A percentile compares a stretch with the other conserved stretches of the same genome.
phyloP scores from a whole-genome alignment of 129 eudicot genomes.

The Mikania micrantha region DNA sequence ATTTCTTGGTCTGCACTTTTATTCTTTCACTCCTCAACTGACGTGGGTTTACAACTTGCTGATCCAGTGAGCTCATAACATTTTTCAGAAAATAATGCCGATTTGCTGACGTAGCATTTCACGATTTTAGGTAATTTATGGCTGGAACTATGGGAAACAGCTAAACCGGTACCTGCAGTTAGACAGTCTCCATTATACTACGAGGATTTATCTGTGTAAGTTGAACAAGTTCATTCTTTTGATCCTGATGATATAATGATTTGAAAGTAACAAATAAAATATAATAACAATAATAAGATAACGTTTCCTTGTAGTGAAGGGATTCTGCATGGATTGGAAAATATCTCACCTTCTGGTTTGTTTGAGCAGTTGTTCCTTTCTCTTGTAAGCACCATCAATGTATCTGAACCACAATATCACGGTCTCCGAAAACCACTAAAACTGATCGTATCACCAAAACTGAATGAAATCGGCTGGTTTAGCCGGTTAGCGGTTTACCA shows the following conservation, averaged over 20 bases:
- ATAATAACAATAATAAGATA: neutral
- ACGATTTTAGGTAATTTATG: constrained; percentile 77
- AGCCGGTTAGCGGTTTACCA: too few species aligned
- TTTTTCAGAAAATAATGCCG: neutral
- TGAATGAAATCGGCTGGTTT: too few species aligned
- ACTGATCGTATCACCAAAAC: too few species aligned
- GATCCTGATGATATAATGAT: neutral
- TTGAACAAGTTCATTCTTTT: neutral
- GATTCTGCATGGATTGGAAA: constrained; percentile 58
- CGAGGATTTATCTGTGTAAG: constrained; percentile 98
- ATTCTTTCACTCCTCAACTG: neutral
- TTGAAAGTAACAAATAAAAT: neutral
- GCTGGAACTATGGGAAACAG: constrained; percentile 86
- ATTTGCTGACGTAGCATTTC: neutral
- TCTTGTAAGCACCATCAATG: constrained; percentile 49
- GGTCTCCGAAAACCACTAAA: too few species aligned
- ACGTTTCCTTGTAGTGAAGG: constrained; percentile 62
- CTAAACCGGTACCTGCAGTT: constrained; percentile 90
- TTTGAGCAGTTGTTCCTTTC: constrained; percentile 80
- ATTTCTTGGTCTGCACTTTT: neutral
- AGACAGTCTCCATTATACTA: constrained; percentile 85
- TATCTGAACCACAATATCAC: neutral
- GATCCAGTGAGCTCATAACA: too few species aligned
- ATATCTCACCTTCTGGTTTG: constrained; percentile 65
- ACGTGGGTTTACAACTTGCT: too few species aligned